Evolutionary conservation across 2,329 filamentous ascomycete species (phyloP), one percentile per base, ranked within the genome.

Genomic region (Xylariales sp.): DNA sequence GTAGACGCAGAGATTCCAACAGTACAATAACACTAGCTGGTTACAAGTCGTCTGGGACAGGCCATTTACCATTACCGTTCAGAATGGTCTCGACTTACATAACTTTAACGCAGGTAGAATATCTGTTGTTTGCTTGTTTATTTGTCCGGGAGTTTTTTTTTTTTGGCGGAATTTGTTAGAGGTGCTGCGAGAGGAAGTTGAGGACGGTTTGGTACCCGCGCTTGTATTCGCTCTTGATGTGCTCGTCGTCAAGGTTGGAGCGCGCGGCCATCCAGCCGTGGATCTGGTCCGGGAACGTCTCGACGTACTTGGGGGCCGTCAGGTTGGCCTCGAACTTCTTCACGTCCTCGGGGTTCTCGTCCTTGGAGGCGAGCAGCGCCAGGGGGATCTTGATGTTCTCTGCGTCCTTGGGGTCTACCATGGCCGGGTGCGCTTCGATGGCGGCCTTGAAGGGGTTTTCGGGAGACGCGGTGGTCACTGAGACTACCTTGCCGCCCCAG

Each of bases 241-340:
- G 84, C 56, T 83, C 80, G 54, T 90, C 81, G 41, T 83, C 81
- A 36, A 92, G 80, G 74, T 91, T 81, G 0, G 86, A 83, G 32
- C 90, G 85, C 0, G 90, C 90, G 1, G 87, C 89, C 90, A 92
- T 93, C 89, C 90, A 93, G 52, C 90, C 90, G 79, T 93, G 90
- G 75, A 89, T 85, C 83, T 91, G 90, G 74, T 88, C 88, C 30
- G 75, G 73, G 74, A 91, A 92, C n/a, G 78, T 88, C 82, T 92
- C 89, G 61, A 91, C 85, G 69, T 89, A 84, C 74, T 89, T 88
- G 65, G 85, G 79, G 1, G 81, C 85, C 34, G 79, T 81, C 59
- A 91, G 82, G 9, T 80, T 81, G n/a, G 81, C 78, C 75, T 87
- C 83, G 69, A 87, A 89, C 76, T 86, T 81, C 77, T 87, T 80